Evolutionary conservation across 192 early-diverging fungal species (phyloP).

Genomic region (Mortierella hygrophila): DNA sequence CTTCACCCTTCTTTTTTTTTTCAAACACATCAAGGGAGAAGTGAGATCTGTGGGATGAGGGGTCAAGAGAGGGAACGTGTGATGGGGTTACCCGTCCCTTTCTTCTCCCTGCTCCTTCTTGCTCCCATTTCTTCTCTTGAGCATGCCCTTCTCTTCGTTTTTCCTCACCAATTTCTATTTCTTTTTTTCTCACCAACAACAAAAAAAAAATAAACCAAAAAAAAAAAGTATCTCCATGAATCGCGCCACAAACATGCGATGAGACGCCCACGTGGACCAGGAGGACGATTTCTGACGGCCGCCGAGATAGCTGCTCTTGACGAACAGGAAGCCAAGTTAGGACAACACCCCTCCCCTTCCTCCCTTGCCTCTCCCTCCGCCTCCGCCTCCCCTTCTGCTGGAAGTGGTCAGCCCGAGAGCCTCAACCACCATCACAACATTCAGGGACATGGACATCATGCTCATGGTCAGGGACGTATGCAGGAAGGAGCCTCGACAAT

Average conservation of each 20-base stretch:
- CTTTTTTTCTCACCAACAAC: constrained; percentile 8
- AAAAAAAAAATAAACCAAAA: constrained; percentile 5
- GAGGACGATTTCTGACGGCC: constrained; percentile 90
- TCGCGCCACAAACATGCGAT: constrained; percentile 97
- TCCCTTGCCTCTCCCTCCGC: background rate
- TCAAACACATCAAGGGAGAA: constrained; percentile 1
- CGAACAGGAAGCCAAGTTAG: constrained; percentile 15
- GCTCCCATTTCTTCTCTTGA: background rate
- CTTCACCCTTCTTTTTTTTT: background rate
- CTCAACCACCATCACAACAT: background rate
- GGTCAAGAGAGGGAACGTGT: background rate
- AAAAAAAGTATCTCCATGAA: constrained; percentile 92
- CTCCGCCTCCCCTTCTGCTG: background rate
- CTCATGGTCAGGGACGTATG: background rate
- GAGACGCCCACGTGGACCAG: constrained; percentile 95
- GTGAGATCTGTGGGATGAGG: background rate
- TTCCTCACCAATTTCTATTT: background rate
- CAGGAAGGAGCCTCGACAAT: background rate
- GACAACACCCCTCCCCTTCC: background rate
- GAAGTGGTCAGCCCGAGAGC: background rate
- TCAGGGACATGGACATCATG: background rate
- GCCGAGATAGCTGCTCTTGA: constrained; percentile 55
- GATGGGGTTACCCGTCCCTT: background rate
- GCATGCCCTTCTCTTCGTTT: background rate
- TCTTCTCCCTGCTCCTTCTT: background rate